Percentiles rank a stretch among this genome's conserved stretches.
These are phyloP conservation scores for Cornus suecica DNA, from an alignment of 148 eudicot genomes.

Conservation along the genomic window DNA sequence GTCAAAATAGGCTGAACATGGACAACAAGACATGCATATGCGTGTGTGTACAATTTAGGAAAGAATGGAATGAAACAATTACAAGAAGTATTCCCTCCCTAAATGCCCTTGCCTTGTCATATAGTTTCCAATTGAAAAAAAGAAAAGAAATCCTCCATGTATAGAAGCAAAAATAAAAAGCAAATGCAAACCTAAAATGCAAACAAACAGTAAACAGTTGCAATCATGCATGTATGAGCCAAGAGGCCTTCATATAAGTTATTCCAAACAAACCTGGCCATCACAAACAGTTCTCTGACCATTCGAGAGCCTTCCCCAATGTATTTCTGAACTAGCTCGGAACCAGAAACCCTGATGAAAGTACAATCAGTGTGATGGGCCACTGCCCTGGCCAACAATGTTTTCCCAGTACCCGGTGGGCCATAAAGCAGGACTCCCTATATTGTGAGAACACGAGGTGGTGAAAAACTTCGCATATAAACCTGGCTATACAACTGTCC, in stretches of 20 bases:
- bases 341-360: conserved; percentile 91
- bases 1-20: no score
- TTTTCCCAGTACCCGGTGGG: conserved; percentile 95
- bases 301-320: conserved; percentile 86
- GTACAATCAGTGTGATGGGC: conserved; percentile 96
- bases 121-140: background rate
- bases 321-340: conserved; percentile 88
- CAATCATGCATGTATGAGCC: background rate
- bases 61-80: no score
- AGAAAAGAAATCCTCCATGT: background rate
- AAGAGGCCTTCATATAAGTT: no score
- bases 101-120: background rate
- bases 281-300: conserved; percentile 83
- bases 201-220: background rate
- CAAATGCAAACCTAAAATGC: no score
- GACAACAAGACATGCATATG: background rate
- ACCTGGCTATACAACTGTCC: background rate
- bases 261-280: conserved; percentile 63
- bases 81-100: background rate
- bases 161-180: background rate
- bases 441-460: background rate
- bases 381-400: conserved; percentile 87
- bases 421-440: conserved; percentile 88
- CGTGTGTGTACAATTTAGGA: background rate
- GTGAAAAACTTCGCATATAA: background rate